Base-by-base conservation (phyloP, 768 basidiomycete genomes). In the Tulasnella sp. region DNA sequence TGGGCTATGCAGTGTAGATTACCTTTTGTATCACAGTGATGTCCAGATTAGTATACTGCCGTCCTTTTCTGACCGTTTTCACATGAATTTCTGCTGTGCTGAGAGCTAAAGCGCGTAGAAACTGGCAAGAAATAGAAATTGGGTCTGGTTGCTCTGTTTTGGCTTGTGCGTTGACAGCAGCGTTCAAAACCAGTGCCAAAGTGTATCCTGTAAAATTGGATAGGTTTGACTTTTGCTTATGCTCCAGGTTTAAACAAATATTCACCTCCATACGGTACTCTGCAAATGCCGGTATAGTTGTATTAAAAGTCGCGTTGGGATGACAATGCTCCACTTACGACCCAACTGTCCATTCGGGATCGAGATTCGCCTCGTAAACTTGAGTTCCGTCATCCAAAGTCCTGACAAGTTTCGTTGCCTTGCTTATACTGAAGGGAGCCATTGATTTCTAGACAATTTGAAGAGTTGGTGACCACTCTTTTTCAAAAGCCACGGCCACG, bases 271-370 rank as follows among this genome's bases (percentile, higher is more conserved):
- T 13, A 31, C 7, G 27, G 20, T 45, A 45, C 44, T 12, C 44
- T 45, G 27, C 29, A 12, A 6, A 45, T n/a, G 15, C 20, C 6
- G 33, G 12, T 12, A 12, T 24, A 10, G 10, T 31, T 31, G 3
- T 15, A 24, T 16, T 19, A 28, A 45, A 10, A 32, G 15, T 13
- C 33, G 5, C 27, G 12, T 5, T 19, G 12, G 4, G 6, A 13
- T 19, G 3, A 5, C 25, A 19, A 28, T 16, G 5, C 2, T 13
- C 20, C 1, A 25, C 44, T 45, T 31, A 45, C 44, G 3, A 16
- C 12, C 29, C 29, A 16, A 27, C 2, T 19, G 44, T n/a, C 44
- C 44, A 45, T 45, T 45, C 44, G 13, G 44, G 44, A 45, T 45
- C 44, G 28, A 31, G 27, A 10, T 25, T 25, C 12, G 27, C 44